Evolutionary conservation across 2,329 filamentous ascomycete species (phyloP).

Genomic region (Sclerotinia borealis): DNA sequence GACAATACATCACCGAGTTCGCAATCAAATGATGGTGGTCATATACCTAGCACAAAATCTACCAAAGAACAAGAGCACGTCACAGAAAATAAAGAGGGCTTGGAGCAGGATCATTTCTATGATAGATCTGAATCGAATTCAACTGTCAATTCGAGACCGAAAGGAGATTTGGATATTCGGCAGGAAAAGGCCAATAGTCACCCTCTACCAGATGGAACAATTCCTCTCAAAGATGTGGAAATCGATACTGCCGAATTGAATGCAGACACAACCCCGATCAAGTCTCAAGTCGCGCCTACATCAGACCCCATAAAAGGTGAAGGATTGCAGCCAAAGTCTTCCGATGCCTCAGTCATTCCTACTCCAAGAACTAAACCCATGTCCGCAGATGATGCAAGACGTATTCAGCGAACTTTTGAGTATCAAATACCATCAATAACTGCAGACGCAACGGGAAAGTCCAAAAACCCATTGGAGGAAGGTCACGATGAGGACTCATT

Average conservation of each 20-base stretch:
- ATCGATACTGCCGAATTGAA: constrained; percentile 24
- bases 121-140: constrained; percentile 38
- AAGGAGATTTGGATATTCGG: constrained; percentile 38
- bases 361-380: constrained; percentile 26
- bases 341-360: constrained; percentile 38
- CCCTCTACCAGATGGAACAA: constrained; percentile 45
- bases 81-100: constrained; percentile 30
- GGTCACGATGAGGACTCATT: constrained; percentile 48
- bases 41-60: constrained; percentile 27
- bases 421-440: constrained; percentile 45
- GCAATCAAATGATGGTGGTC: constrained; percentile 18
- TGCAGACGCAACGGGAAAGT: constrained; percentile 37
- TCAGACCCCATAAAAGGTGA: constrained; percentile 31
- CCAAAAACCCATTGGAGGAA: constrained; percentile 19
- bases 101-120: constrained; percentile 47
- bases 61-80: constrained; percentile 26
- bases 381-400: constrained; percentile 39
- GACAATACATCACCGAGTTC: constrained; percentile 12
- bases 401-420: constrained; percentile 44
- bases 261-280: constrained; percentile 32
- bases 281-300: constrained; percentile 32
- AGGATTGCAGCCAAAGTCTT: constrained; percentile 35
- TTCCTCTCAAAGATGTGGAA: constrained; percentile 35
- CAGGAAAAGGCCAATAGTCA: constrained; percentile 40
- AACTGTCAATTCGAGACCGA: constrained; percentile 32